Conservation (phyloP, 768 basidiomycete species). For the Amanita rubescens region DNA sequence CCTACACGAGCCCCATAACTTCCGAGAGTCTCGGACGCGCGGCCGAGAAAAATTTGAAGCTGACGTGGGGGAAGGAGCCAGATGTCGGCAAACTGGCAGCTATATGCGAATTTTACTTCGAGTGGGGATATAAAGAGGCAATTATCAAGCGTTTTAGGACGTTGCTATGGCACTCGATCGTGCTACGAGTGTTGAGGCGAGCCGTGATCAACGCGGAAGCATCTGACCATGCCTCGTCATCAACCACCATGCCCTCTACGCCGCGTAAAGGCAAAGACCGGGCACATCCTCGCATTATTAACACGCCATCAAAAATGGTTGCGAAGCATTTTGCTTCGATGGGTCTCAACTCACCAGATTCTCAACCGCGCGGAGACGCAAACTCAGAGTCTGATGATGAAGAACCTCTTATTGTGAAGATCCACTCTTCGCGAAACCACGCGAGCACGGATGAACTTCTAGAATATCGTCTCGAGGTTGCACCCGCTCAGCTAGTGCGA, state of each 20-base stretch:
- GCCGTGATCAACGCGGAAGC: conserved; percentile 45
- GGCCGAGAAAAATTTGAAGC: conserved; percentile 23
- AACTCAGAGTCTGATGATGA: conserved; percentile 26
- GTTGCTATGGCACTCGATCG: conserved; percentile 71
- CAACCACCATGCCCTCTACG: conserved; percentile 23
- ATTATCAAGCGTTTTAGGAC: conserved; percentile 82
- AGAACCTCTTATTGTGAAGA: conserved; percentile 49
- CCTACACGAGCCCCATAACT: conserved; percentile 74
- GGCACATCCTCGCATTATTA: conserved; percentile 18
- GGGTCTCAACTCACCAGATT: conserved; percentile 19
- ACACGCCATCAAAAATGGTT: conserved; percentile 51
- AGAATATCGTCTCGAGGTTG: conserved; percentile 78
- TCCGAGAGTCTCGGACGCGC: conserved; percentile 49
- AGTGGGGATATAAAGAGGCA: conserved; percentile 82
- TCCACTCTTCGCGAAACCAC: conserved; percentile 60
- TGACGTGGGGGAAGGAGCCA: conserved; percentile 52
- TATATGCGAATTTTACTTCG: conserved; percentile 82
- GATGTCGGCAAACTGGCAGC: conserved; percentile 65
- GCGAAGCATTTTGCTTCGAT: conserved; percentile 47
- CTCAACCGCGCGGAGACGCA: conserved; percentile 9
- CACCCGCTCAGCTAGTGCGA: conserved; percentile 56
- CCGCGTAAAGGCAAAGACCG: conserved; percentile 29
- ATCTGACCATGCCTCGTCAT: not conserved
- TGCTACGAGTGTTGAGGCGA: conserved; percentile 66
- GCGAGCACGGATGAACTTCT: conserved; percentile 60